Percentiles rank a stretch among this genome's conserved stretches.
Evolutionary conservation across 345 rosid genomes (phyloP).

Genomic region (Stellera chamaejasme): DNA sequence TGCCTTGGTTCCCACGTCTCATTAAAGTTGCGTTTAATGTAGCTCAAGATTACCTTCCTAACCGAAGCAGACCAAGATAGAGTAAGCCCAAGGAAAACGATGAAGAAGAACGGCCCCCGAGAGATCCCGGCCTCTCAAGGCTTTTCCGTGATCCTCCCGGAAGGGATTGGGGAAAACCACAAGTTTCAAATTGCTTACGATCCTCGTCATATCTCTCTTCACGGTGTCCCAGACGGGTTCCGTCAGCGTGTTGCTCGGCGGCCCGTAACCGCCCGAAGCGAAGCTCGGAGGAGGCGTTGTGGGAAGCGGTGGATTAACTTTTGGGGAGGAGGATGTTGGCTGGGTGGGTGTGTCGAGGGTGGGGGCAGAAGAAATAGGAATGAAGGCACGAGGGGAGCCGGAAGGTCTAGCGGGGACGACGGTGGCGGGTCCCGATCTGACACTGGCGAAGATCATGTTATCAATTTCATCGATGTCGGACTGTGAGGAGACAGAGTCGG

Average conservation of each 20-base stretch:
- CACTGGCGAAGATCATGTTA: too few species aligned
- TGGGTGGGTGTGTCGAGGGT: slow-evolving; percentile 43
- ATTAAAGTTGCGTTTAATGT: too few species aligned
- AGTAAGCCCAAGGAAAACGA: slow-evolving; percentile 69
- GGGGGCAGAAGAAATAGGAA: slow-evolving; percentile 26
- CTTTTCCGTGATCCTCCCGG: slow-evolving; percentile 88
- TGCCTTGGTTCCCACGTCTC: too few species aligned
- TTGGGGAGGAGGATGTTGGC: slow-evolving; percentile 8
- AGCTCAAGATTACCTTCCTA: slow-evolving; percentile 31
- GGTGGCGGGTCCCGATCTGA: too few species aligned
- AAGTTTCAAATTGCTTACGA: slow-evolving; percentile 83
- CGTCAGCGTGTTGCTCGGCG: slow-evolving; percentile 69
- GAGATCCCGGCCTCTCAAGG: slow-evolving; percentile 89
- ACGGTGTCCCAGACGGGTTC: slow-evolving; percentile 97
- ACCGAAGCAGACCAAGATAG: slow-evolving; percentile 79
- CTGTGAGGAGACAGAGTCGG: too few species aligned
- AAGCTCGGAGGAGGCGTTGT: slow-evolving; percentile 27
- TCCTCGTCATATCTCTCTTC: slow-evolving; percentile 84
- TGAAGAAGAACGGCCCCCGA: slow-evolving; percentile 93
- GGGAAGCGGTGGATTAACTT: slow-evolving; percentile 29
- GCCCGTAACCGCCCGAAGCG: slow-evolving; percentile 47
- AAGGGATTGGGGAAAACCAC: slow-evolving; percentile 83
- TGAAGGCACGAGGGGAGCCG: too few species aligned
- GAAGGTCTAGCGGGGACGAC: too few species aligned
- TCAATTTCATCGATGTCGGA: too few species aligned